phyloP scores from a whole-genome alignment of 2,329 filamentous ascomycete species.

The Ophiostoma himal-ulmi region DNA sequence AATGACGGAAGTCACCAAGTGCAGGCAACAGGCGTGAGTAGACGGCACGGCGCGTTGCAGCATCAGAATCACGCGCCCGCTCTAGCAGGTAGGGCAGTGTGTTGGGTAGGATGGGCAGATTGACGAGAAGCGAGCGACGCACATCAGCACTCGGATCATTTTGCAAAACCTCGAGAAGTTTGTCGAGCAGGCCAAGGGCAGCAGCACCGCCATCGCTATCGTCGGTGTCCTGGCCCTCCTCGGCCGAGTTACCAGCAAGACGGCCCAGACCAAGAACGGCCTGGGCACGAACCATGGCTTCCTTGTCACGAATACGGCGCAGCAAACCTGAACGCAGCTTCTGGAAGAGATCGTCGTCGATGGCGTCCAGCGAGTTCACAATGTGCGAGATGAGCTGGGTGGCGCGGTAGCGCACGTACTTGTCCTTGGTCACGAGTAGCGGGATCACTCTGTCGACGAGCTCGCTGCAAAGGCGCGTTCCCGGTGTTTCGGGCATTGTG shows the following conservation, averaged over 20 bases:
- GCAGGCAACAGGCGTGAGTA: constrained; percentile 83
- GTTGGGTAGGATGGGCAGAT: constrained; percentile 76
- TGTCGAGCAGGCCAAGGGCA: constrained; percentile 67
- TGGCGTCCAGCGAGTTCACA: constrained; percentile 84
- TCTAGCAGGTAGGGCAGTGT: constrained; percentile 86
- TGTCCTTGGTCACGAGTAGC: constrained; percentile 81
- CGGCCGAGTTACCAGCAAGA: constrained; percentile 70
- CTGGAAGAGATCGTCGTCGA: constrained; percentile 88
- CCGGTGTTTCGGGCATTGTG: constrained; percentile 75
- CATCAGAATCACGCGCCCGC: constrained; percentile 81
- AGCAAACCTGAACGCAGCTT: constrained; percentile 71
- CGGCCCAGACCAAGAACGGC: constrained; percentile 85
- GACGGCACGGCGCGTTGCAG: constrained; percentile 73
- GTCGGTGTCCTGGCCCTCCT: constrained; percentile 63
- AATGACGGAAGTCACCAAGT: constrained; percentile 86
- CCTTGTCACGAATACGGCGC: constrained; percentile 87
- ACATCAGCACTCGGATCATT: constrained; percentile 95
- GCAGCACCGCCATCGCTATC: constrained; percentile 60
- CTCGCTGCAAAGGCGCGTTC: constrained; percentile 66
- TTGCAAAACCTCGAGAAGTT: constrained; percentile 80
- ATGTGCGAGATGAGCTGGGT: constrained; percentile 88
- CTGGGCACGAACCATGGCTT: constrained; percentile 84
- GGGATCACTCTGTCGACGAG: constrained; percentile 69
- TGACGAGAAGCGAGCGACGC: constrained; percentile 77
- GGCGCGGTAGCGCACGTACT: constrained; percentile 80